phyloP scores from a whole-genome alignment of 305 asterid genomes.

The Solanum hybrid region DNA sequence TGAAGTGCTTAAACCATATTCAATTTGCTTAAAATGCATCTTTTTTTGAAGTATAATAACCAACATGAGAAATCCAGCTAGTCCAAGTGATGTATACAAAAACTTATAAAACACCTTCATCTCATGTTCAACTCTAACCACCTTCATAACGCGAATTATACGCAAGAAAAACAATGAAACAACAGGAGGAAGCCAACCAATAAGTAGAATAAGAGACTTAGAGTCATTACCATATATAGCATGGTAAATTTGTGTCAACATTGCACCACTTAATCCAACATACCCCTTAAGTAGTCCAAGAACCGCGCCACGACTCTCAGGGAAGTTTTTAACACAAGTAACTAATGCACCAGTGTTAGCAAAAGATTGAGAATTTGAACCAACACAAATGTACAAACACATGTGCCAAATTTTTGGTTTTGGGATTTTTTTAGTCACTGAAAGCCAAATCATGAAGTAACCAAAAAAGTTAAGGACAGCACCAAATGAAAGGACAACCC shows the following conservation, averaged over 20 bases:
- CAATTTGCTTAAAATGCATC: not conserved
- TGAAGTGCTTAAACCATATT: slow-evolving; percentile 24
- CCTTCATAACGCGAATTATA: slow-evolving; percentile 46
- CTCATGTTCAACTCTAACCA: slow-evolving; percentile 35
- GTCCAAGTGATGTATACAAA: slow-evolving; percentile 48
- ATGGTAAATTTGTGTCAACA: slow-evolving; percentile 47
- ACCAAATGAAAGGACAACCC: slow-evolving; percentile 69
- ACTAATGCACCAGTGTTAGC: slow-evolving; percentile 84
- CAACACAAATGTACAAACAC: slow-evolving; percentile 71
- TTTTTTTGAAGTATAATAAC: slow-evolving; percentile 44
- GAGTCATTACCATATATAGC: slow-evolving; percentile 39
- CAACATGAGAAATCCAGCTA: slow-evolving; percentile 56
- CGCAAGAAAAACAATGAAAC: slow-evolving; percentile 45
- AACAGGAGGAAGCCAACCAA: slow-evolving; percentile 68
- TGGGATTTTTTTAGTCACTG: slow-evolving; percentile 47
- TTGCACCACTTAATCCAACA: slow-evolving; percentile 73
- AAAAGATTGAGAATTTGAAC: slow-evolving; percentile 74
- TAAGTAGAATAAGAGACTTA: slow-evolving; percentile 39
- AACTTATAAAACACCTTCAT: slow-evolving; percentile 50
- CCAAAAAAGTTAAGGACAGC: slow-evolving; percentile 66
- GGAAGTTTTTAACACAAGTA: slow-evolving; percentile 71
- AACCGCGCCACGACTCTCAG: slow-evolving; percentile 70
- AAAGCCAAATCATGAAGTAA: slow-evolving; percentile 77
- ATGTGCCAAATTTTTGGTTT: slow-evolving; percentile 57
- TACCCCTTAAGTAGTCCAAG: slow-evolving; percentile 72